Evolutionary conservation across 495 filamentous ascomycete genomes (phyloP), one percentile per base, ranked within the genome.

Genomic region (Penicillium chermesinum): DNA sequence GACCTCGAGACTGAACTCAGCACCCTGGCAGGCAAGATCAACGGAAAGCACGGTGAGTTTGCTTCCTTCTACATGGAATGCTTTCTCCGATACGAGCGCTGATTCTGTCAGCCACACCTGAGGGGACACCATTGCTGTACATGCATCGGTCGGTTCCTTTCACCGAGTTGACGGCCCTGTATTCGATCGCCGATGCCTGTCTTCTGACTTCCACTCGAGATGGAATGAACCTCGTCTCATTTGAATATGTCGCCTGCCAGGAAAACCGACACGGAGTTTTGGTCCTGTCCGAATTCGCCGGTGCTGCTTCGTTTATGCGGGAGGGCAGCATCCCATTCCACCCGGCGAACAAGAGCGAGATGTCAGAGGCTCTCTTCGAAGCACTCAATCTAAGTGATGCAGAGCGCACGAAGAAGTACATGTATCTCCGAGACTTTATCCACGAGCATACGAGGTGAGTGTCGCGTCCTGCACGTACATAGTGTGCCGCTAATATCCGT

Each of bases 191-290:
- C 9, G 91, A 96, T 62, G 86, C 86, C 36, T 97, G 91, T 59
- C 76, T 97, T 5, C 85, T 96, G 40, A 87, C 86, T 12, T 95
- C 89, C 0, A 94, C 86, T 1, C 78, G 91, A n/a, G 91, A 96
- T 59, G 91, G 91, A 48, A 96, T 97, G 91, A 97, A 97, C 61
- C 79, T 96, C 8, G 91, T 97, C 18, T 89, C 87, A 17, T 96
- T 90, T 68, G 91, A 97, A 66, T 97, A 96, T 67, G 89, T 96
- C 40, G 91, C 91, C 2, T 89, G 85, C 25, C 91, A 96, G 59
- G 72, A 85, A 49, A 77, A 90, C 52, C 78, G 84, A 8, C 85
- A 94, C 58, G 91, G 91, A 6, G 85, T 88, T 3, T 85, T 97
- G 76, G 87, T 95, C 17, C 77, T 97, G 8, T 95, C 89, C 39